phyloP scores from a whole-genome alignment of 805 yeast species.

The Pichia thaimueangensis region DNA sequence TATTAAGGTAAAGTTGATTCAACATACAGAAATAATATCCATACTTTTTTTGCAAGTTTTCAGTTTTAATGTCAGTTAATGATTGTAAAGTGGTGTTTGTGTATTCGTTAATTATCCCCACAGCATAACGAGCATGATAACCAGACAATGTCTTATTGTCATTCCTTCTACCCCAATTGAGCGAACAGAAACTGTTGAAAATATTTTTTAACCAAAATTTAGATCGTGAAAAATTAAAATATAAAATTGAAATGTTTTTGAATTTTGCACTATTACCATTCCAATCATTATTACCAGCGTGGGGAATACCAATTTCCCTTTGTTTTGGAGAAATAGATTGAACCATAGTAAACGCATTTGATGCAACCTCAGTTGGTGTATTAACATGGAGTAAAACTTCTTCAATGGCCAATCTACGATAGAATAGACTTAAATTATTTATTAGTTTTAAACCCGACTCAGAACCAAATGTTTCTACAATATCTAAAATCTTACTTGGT shows the following conservation, averaged over 20 bases:
- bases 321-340: slow-evolving; percentile 35
- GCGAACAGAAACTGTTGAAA: slow-evolving; percentile 25
- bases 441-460: slow-evolving; percentile 38
- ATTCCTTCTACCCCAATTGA: slow-evolving; percentile 36
- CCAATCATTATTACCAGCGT: slow-evolving; percentile 28
- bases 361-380: slow-evolving; percentile 43
- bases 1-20: slow-evolving; percentile 22
- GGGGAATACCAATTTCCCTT: slow-evolving; percentile 39
- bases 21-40: slow-evolving; percentile 22
- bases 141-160: slow-evolving; percentile 28
- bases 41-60: slow-evolving; percentile 19
- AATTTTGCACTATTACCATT: slow-evolving; percentile 50
- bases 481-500: slow-evolving; percentile 37
- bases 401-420: slow-evolving; percentile 48
- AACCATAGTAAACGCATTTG: slow-evolving; percentile 31
- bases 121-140: slow-evolving; percentile 23
- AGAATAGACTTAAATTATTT: slow-evolving; percentile 37
- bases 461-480: slow-evolving; percentile 36
- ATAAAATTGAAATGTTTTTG: slow-evolving; percentile 54
- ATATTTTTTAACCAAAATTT: slow-evolving; percentile 36
- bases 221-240: slow-evolving; percentile 44
- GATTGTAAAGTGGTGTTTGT: slow-evolving; percentile 17
- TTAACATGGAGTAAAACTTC: slow-evolving; percentile 45
- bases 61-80: slow-evolving; percentile 16
- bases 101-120: slow-evolving; percentile 23